Evolutionary conservation across 2,329 filamentous ascomycete genomes (phyloP), one percentile per base, ranked within the genome.

Genomic region (Fusarium sp.): DNA sequence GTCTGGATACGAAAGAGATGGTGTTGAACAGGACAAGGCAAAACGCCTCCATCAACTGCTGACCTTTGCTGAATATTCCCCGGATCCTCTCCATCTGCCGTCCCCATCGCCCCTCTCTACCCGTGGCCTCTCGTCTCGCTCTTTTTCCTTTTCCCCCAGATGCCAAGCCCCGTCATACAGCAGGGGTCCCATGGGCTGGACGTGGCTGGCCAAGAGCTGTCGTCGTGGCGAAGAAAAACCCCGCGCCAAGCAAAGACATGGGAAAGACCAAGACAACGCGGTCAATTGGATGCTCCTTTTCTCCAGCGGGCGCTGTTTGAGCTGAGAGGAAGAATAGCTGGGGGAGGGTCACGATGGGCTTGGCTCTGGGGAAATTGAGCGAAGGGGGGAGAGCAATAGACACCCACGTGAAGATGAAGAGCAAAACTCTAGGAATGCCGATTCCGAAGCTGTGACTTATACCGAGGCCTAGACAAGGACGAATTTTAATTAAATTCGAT

Each of bases 211-310:
- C 65, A 65, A 68, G 56, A 50, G 58, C 40, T 35, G 32, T 32
- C 50, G 32, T 32, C 27, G 50, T 54, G 50, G 50, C 50, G 50
- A 54, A 54, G 27, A 72, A 32, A 45, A 67, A 58, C 56, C 70
- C 71, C 64, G 68, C 71, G 71, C 71, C 71, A 73, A 73, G 67
- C 67, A 33, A 38, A 57, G 72, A 58, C 25, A 30, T 20, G 20
- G 27, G 25, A 59, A 40, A 25, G 25, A 14, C 56, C 35, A 60
- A 60, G 38, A 33, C 58, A 14, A 32, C n/a, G 27, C 17, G 30
- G 40, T 22, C 27, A 30, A 40, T 33, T 47, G 38, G 58, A 30
- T 45, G 27, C 50, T 47, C 58, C 58, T 62, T 62, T 62, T 33
- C 59, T 30, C 20, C 22, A 47, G 58, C 58, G 58, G 40, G 38